Base-by-base conservation (phyloP, 2,329 filamentous ascomycete genomes). In the Plectosphaerella plurivora region DNA sequence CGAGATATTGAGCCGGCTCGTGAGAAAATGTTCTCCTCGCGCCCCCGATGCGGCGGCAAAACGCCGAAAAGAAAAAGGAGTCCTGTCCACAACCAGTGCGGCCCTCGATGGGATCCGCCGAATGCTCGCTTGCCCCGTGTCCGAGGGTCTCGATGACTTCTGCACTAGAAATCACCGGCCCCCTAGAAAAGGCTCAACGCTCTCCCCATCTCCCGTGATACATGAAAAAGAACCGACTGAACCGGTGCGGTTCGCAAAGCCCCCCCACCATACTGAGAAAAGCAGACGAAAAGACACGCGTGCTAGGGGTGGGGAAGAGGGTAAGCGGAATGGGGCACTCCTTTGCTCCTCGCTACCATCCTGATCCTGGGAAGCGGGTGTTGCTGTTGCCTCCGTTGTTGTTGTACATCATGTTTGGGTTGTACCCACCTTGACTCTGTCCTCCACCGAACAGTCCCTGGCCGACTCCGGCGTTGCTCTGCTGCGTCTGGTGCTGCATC, bases 341-440 rank as follows among this genome's bases (percentile, higher is more conserved):
- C 16, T 12, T 12, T 44, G 41, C 15, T 18, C 8, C 41, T 18
- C 16, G 16, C 50, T 51, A 58, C 57, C 57, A 63, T 58, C 64
- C 56, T 25, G 50, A 53, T n/a, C 56, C 56, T 39, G 52, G 56
- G 54, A 58, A 58, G 22, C 56, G 56, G 42, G 54, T 56, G n/a
- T 16, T 44, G 37, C 18, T 41, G 37, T 41, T 41, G 37, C 18
- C 18, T 4, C 5, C 4, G 37, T 39, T 39, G 37, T 18, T 44
- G 49, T 80, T 81, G 70, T 96, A 96, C 82, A 96, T 89, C 83
- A 90, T 88, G 73, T 79, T 85, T 65, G 84, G 82, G 69, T 88
- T 91, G 84, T 95, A 96, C 88, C 90, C 91, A 94, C 91, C 91
- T 93, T 96, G 88, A 69, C 77, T 81, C 81, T 87, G 88, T 75